Conservation (phyloP, 2,329 filamentous ascomycete species). For the Aspergillus candidus region DNA sequence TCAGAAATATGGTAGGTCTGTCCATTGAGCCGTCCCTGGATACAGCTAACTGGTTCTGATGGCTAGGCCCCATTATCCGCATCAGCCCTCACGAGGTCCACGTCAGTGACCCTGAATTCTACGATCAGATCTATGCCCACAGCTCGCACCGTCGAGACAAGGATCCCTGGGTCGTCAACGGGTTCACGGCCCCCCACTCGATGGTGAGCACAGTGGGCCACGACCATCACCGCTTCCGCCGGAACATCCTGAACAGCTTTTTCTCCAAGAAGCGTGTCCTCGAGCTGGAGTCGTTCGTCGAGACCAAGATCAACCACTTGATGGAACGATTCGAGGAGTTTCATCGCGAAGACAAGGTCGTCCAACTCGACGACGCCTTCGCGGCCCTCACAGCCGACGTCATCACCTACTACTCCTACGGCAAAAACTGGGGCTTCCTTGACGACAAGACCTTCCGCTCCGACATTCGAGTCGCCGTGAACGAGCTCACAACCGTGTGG, state of each 20-base stretch:
- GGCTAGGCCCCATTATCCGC: conserved; percentile 6
- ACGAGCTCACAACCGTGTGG: no score
- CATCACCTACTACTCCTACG: conserved; percentile 4
- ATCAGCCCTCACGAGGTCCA: conserved; percentile 7
- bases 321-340: conserved; percentile 2
- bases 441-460: no score
- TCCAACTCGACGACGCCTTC: conserved; percentile 1
- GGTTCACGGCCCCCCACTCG: not conserved
- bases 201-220: conserved; percentile 2
- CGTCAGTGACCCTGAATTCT: conserved; percentile 3
- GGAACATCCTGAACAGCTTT: conserved; percentile 5
- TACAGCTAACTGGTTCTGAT: no score
- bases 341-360: not conserved
- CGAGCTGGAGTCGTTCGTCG: not conserved
- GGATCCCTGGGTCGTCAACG: not conserved
- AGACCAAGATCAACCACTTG: not conserved
- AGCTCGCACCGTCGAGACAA: conserved; percentile 3
- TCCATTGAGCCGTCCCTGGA: no score
- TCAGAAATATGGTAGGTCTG: conserved; percentile 26
- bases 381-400: conserved; percentile 1
- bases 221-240: conserved; percentile 8
- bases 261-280: conserved; percentile 7
- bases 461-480: no score
- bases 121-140: conserved; percentile 7
- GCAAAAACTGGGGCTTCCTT: not conserved